Evolutionary conservation across 2,329 filamentous ascomycete species (phyloP), one percentile per base, ranked within the genome.

Genomic region (Cladophialophora psammophila): DNA sequence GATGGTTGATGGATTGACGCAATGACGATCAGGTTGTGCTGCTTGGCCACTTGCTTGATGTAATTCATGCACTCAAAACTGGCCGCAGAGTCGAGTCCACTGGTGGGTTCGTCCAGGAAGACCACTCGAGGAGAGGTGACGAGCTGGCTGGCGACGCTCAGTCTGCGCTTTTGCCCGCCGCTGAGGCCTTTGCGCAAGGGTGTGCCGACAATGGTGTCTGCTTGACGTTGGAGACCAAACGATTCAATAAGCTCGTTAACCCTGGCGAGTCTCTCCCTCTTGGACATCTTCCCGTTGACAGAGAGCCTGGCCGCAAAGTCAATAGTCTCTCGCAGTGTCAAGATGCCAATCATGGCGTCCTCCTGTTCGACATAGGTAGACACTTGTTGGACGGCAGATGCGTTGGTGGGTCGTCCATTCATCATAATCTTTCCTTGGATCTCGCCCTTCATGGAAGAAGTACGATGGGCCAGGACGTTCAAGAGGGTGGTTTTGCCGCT

Each of bases 1-100:
- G 91, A 94, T 0, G 93, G 93, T 75, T 96, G 93, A 76, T 96
- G 93, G 68, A 96, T 95, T 45, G 90, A 92, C 3, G 90, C 90
- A 66, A 96, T 88, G 35, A 95, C 87, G 66, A 95, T 87, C 67
- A 95, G 82, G 87, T 90, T 66, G 58, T 59, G 67, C 32, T 62
- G 35, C 74, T 84, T 85, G 0, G 88, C 91, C 35, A 93, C 84
- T 9, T 83, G 81, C 74, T 85, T 88, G 57, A 94, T 85, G 76
- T 91, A 93, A 2, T 83, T 89, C 63, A 94, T 88, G 26, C 96
- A 91, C 77, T 96, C 91, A 71, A 83, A 89, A 65, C 90, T 91
- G 0, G 90, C 89, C 0, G 88, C 88, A 7, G 91, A 94, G 76
- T 96, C 93, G 9, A 96, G 82, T 8, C 93, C 93, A 71, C 90